Base-by-base conservation (phyloP, 805 yeast species). In the Metschnikowia bowlesiae region DNA sequence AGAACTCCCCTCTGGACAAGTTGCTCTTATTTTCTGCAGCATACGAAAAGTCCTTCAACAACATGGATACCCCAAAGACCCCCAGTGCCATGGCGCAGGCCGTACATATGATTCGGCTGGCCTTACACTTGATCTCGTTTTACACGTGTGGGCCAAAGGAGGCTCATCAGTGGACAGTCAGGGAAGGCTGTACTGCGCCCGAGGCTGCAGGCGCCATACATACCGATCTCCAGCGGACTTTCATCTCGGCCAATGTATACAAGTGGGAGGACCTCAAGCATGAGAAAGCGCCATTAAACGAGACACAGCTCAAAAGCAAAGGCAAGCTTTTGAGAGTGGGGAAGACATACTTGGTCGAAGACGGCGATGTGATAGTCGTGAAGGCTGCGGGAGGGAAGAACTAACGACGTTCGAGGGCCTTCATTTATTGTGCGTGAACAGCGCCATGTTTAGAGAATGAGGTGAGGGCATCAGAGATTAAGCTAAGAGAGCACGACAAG, bases 171-270 rank as follows among this genome's bases (percentile, higher is more conserved):
- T 94, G 99, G 99, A 94, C 99, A 34, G 83, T 94, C 56, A 83
- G 98, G 73, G 76, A 78, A 60, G 95, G 95, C 61, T 87, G 92
- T 43, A 85, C 88, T 61, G 97, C 97, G 48, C 99, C 99, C n/a
- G 90, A 87, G 65, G 98, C 99, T 41, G 99, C 99, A 22, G 98
- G 97, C 68, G 96, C 94, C 41, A 92, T 92, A 62, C 99, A 94
- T 71, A 87, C 91, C 37, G 99, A 92, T 73, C 81, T 92, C 68
- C 91, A 89, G 80, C 88, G 85, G 69, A 92, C 98, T 22, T 94
- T 94, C 68, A 90, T 94, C 63, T 83, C 89, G 62, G 99, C 98
- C 41, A 90, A 89, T 69, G 87, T 94, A 57, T 89, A 89, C 64
- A 91, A 89, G 64, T 94, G 82, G 74, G 80, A 78, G 26, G 97